Evolutionary conservation across 2,329 filamentous ascomycete genomes (phyloP), one percentile per base, ranked within the genome.

Genomic region (Aschersonia sp.): DNA sequence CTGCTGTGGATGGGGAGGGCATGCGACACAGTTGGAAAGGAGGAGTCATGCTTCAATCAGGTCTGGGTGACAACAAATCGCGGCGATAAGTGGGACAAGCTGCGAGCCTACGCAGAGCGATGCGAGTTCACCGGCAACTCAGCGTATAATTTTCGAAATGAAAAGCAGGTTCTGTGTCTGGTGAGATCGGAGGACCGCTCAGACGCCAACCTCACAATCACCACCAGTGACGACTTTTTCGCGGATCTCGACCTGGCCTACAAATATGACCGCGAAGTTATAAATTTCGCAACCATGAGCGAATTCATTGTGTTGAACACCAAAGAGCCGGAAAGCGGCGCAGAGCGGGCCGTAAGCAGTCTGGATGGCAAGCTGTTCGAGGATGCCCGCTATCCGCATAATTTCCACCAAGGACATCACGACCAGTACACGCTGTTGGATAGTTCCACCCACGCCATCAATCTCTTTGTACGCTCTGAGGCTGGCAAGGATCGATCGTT

Each of bases 241-340:
- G 67, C 70, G 9, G 75, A 82, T 47, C 73, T 79, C 52, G 75
- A 81, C 55, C 51, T 52, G 4, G 46, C 56, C 7, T 73, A 77
- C 30, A 76, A 89, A 51, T 60, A 58, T 31, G 58, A 62, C 1
- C n/a, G 49, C n/a, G 47, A 51, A 31, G 84, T 95, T 42, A 79
- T 84, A 55, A 83, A 84, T 55, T 97, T 94, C 64, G 91, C 89
- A 2, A 94, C 85, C 4, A 97, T 96, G 91, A 83, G 85, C 40
- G 92, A 98, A 61, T 98, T 95, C 63, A 92, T 98, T 58, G 79
- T 98, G 40, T 84, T 95, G 45, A 89, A 89, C 2, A 82, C 83
- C 5, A 75, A 83, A 50, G 79, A 89, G 50, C 70, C 80, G 32
- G 79, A 85, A 40, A 71, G 78, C 48, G 71, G 82, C 40, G 84